phyloP scores from a whole-genome alignment of 2,329 filamentous ascomycete genomes.

The Hyphodiscus sp. region DNA sequence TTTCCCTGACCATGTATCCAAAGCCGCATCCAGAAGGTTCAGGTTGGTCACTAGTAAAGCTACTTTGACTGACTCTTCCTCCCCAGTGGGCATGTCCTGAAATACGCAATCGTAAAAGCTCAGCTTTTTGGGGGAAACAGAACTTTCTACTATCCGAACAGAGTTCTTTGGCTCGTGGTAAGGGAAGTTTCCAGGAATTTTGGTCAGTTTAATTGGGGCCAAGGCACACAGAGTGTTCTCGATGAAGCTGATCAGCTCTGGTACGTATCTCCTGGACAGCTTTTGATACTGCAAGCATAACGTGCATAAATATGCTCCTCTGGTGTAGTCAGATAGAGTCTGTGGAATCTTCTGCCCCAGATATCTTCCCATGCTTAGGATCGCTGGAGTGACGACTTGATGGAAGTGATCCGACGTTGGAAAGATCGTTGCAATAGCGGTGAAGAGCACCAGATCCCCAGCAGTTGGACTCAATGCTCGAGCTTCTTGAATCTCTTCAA shows the following conservation, averaged over 20 bases:
- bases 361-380: conserved; percentile 77
- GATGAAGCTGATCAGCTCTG: conserved; percentile 78
- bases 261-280: conserved; percentile 79
- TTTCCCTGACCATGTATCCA: conserved; percentile 67
- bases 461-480: conserved; percentile 47
- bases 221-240: conserved; percentile 67
- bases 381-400: conserved; percentile 84
- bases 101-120: conserved; percentile 51
- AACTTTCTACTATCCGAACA: conserved; percentile 43
- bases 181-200: conserved; percentile 51
- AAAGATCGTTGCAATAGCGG: conserved; percentile 77
- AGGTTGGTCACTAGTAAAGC: conserved; percentile 57
- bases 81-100: conserved; percentile 16
- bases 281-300: conserved; percentile 77
- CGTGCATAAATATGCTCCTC: conserved; percentile 72
- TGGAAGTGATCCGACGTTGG: conserved; percentile 98
- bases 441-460: conserved; percentile 77
- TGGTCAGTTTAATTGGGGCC: conserved; percentile 46
- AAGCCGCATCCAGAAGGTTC: conserved; percentile 59
- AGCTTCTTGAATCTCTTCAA: conserved; percentile 47
- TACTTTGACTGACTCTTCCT: conserved; percentile 39
- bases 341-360: conserved; percentile 70
- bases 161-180: conserved; percentile 48
- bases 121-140: conserved; percentile 44
- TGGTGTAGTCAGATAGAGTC: conserved; percentile 58